Percentiles rank a stretch among this genome's conserved stretches.
Evolutionary conservation across 768 basidiomycete genomes (phyloP).

Genomic region (Collybia nuda): DNA sequence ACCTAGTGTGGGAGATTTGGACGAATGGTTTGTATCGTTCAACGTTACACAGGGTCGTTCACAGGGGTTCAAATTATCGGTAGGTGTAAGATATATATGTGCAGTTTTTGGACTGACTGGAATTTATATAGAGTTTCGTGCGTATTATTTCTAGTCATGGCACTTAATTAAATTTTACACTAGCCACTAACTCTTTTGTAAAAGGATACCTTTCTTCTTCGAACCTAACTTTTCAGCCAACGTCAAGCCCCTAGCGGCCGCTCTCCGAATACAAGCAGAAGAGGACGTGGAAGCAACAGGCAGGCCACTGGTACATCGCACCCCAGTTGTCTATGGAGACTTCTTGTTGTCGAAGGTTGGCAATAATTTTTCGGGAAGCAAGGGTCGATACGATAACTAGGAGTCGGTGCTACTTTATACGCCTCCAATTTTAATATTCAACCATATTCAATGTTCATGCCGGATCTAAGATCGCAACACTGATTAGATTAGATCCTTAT

Average conservation of each 20-base stretch:
- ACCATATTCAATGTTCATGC: too few relatives aligned
- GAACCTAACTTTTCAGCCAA: conserved; percentile 83
- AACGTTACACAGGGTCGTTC: conserved; percentile 88
- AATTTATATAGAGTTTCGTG: conserved; percentile 64
- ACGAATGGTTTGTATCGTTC: conserved; percentile 81
- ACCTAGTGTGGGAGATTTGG: conserved; percentile 90
- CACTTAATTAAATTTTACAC: not conserved
- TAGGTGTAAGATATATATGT: conserved; percentile 26
- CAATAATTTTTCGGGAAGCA: conserved; percentile 60
- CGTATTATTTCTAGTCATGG: conserved; percentile 22
- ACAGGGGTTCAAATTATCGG: conserved; percentile 71
- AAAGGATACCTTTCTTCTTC: conserved; percentile 89
- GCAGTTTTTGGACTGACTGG: not conserved
- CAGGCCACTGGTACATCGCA: conserved; percentile 17
- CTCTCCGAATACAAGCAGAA: conserved; percentile 40
- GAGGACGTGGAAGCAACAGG: conserved; percentile 6
- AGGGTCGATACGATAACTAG: conserved; percentile 35
- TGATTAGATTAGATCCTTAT: too few relatives aligned
- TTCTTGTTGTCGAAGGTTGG: conserved; percentile 75
- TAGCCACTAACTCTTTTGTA: conserved; percentile 5
- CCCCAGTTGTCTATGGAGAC: conserved; percentile 72
- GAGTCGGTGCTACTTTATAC: not conserved
- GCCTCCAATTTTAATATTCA: too few relatives aligned
- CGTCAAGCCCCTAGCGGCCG: conserved; percentile 65
- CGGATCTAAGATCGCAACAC: too few relatives aligned